Percentiles rank a stretch among this genome's conserved stretches.
These are phyloP conservation scores for Aspergillus brasiliensis DNA, from an alignment of 2,329 filamentous ascomycete species.

Conservation along the genomic window DNA sequence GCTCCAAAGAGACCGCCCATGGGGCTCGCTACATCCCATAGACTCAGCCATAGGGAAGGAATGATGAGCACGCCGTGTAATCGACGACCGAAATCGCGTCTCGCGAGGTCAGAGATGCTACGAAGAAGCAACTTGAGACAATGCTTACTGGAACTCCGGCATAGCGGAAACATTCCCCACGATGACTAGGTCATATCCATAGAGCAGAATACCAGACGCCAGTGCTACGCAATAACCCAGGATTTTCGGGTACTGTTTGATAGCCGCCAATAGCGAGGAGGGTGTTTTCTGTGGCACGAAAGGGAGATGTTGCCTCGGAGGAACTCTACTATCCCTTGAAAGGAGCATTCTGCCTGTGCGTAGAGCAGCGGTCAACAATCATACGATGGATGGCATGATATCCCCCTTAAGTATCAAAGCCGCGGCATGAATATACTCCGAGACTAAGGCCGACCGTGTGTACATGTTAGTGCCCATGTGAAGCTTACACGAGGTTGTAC, in stretches of 20 bases:
- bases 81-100: slow-evolving; percentile 37
- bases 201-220: slow-evolving; percentile 30
- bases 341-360: background rate
- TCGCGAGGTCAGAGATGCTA: background rate
- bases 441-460: background rate
- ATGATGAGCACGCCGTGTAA: slow-evolving; percentile 38
- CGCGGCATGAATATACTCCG: slow-evolving; percentile 5
- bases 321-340: background rate
- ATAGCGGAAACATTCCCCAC: slow-evolving; percentile 32
- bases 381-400: background rate
- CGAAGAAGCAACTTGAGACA: background rate
- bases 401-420: background rate
- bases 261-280: slow-evolving; percentile 1
- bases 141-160: slow-evolving; percentile 23
- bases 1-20: slow-evolving; percentile 45
- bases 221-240: slow-evolving; percentile 22
- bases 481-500: background rate
- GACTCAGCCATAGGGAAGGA: slow-evolving; percentile 48
- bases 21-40: slow-evolving; percentile 48
- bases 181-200: slow-evolving; percentile 36
- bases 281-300: background rate
- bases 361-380: background rate
- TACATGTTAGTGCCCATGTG: background rate
- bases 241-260: slow-evolving; percentile 15
- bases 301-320: background rate